Percentiles rank a stretch among this genome's conserved stretches.
Evolutionary conservation across 257 asterid genomes (phyloP).

Genomic region (Solanum tacnaense): DNA sequence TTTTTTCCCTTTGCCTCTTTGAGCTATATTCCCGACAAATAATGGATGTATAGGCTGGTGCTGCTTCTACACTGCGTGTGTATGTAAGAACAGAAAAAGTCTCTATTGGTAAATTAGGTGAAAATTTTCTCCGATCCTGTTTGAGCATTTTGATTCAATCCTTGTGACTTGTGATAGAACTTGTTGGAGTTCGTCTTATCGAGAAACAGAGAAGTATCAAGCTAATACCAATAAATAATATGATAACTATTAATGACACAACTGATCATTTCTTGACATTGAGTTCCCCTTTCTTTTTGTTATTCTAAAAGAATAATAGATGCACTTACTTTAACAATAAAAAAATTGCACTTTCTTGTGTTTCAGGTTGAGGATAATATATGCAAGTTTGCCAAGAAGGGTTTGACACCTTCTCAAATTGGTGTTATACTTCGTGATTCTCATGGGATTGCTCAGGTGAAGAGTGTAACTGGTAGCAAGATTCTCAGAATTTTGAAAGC

Average conservation of each 20-base stretch:
- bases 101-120: background rate
- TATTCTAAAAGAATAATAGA: background rate
- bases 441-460: slow-evolving; percentile 33
- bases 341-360: background rate
- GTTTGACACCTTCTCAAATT: slow-evolving; percentile 29
- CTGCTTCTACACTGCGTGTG: background rate
- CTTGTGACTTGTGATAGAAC: background rate
- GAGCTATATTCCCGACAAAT: background rate
- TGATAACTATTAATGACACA: background rate
- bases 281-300: background rate
- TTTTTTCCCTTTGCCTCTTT: background rate
- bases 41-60: background rate
- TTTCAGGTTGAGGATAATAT: slow-evolving; percentile 27
- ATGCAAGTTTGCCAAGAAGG: slow-evolving; percentile 33
- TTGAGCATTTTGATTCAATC: background rate
- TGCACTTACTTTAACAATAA: background rate
- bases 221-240: background rate
- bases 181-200: background rate
- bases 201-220: background rate
- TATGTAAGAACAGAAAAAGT: background rate
- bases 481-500: slow-evolving; percentile 25
- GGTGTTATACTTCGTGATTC: slow-evolving; percentile 38
- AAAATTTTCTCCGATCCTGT: background rate
- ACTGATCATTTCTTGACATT: background rate
- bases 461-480: slow-evolving; percentile 36